These are phyloP conservation scores for Peniophora sp. DNA, from an alignment of 1,284 basidiomycete species.

Conservation along the genomic window DNA sequence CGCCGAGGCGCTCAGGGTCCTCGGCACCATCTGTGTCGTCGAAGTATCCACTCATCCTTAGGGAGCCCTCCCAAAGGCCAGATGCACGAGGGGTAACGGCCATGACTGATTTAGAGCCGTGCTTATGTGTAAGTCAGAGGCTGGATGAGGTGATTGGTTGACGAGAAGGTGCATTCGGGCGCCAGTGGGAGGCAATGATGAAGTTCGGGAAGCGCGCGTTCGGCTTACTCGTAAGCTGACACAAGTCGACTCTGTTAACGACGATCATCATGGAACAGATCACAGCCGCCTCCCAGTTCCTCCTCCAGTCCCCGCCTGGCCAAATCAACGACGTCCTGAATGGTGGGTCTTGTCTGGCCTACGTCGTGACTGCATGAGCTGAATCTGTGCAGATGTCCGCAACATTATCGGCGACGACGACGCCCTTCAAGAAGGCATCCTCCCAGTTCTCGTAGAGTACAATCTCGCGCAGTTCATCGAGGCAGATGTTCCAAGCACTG, in stretches of 20 bases:
- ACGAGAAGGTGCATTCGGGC: too few relatives aligned
- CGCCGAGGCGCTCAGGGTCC: slow-evolving; percentile 25
- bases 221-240: too few relatives aligned
- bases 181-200: too few relatives aligned
- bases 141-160: too few relatives aligned
- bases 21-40: slow-evolving; percentile 28
- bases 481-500: slow-evolving; percentile 69
- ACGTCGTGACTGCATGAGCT: slow-evolving; percentile 4
- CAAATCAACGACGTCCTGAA: slow-evolving; percentile 94
- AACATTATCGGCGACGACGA: slow-evolving; percentile 83
- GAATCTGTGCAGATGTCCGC: slow-evolving; percentile 63
- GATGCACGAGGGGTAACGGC: too few relatives aligned
- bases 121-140: too few relatives aligned
- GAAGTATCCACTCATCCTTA: too few relatives aligned
- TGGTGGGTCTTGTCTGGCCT: slow-evolving; percentile 37
- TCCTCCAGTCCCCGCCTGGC: slow-evolving; percentile 87
- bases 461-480: slow-evolving; percentile 81
- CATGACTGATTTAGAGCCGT: too few relatives aligned
- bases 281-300: slow-evolving; percentile 65
- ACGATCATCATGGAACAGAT: slow-evolving; percentile 62
- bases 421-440: slow-evolving; percentile 66
- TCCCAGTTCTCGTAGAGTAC: slow-evolving; percentile 74
- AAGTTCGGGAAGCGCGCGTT: too few relatives aligned
- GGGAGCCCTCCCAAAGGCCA: too few relatives aligned
- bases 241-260: background rate